These are phyloP conservation scores for Ascochyta clinopodiicola DNA, from an alignment of 2,329 filamentous ascomycete species.

Conservation along the genomic window DNA sequence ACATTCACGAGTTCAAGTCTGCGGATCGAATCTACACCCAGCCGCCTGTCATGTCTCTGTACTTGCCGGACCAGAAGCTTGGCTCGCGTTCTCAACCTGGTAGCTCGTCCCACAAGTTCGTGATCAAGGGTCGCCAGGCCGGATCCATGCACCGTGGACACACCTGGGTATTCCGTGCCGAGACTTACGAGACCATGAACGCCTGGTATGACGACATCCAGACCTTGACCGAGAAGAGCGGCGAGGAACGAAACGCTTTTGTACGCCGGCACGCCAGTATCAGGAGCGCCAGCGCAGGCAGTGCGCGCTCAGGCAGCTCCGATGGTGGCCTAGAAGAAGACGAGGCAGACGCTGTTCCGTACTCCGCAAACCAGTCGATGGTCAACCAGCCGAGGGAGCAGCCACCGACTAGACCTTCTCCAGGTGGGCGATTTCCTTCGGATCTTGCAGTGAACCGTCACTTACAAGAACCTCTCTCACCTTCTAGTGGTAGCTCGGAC, in stretches of 20 bases:
- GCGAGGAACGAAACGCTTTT: constrained; percentile 86
- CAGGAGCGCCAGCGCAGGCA: constrained; percentile 74
- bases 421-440: constrained; percentile 96
- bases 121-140: constrained; percentile 94
- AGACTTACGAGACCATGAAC: constrained; percentile 90
- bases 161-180: constrained; percentile 72
- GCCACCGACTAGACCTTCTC: constrained; percentile 73
- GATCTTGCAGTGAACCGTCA: constrained; percentile 87
- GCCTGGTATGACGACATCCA: constrained; percentile 96
- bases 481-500: constrained; percentile 80
- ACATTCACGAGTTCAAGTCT: constrained; percentile 99
- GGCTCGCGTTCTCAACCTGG: constrained; percentile 85
- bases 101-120: constrained; percentile 94
- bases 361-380: constrained; percentile 64
- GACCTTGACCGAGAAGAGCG: constrained; percentile 83
- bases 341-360: constrained; percentile 70
- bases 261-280: constrained; percentile 81
- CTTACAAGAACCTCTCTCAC: constrained; percentile 79
- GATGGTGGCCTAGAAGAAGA: constrained; percentile 54
- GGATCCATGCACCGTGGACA: constrained; percentile 86
- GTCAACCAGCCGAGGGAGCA: constrained; percentile 46
- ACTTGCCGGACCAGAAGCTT: constrained; percentile 92
- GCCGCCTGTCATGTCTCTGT: constrained; percentile 94
- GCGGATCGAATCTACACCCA: constrained; percentile 83
- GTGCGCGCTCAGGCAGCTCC: constrained; percentile 59